These are phyloP conservation scores for Calendula officinalis DNA, from an alignment of 129 eudicot genomes.

Conservation along the genomic window DNA sequence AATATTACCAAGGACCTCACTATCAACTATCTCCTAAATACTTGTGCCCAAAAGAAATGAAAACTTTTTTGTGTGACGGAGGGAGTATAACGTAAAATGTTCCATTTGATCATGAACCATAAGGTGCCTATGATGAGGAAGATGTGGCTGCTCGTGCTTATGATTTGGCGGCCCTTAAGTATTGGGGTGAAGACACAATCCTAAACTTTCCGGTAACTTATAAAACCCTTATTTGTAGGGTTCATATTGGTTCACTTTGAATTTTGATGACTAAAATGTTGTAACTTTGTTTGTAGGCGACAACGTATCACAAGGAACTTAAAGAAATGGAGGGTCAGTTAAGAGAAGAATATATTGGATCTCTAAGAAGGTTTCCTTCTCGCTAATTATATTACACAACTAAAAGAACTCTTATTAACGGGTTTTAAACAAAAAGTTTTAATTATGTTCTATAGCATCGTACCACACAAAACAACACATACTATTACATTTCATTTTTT, in stretches of 20 bases:
- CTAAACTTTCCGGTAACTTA: slow-evolving; percentile 72
- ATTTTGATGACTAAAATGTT: not conserved
- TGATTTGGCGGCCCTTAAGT: slow-evolving; percentile 81
- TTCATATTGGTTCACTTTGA: not conserved
- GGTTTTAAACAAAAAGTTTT: too few species aligned
- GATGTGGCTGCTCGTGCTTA: slow-evolving; percentile 84
- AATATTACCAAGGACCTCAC: too few species aligned
- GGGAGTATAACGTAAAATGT: too few species aligned
- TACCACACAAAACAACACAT: not conserved
- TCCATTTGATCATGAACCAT: too few species aligned
- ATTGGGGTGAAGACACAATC: slow-evolving; percentile 77
- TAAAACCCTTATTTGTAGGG: too few species aligned
- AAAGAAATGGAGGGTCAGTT: slow-evolving; percentile 72
- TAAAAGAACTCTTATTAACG: not conserved
- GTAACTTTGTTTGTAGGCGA: slow-evolving; percentile 27
- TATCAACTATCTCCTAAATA: too few species aligned
- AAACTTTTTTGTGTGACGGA: too few species aligned
- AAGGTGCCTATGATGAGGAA: slow-evolving; percentile 91
- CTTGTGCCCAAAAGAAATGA: too few species aligned
- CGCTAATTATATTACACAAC: not conserved
- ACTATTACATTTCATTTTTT: not conserved
- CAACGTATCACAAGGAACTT: slow-evolving; percentile 66
- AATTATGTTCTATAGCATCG: not conserved
- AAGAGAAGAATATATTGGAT: slow-evolving; percentile 85
- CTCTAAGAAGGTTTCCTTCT: slow-evolving; percentile 52